Base-by-base conservation (phyloP, 2,329 filamentous ascomycete species). In the Fusarium mangiferae region DNA sequence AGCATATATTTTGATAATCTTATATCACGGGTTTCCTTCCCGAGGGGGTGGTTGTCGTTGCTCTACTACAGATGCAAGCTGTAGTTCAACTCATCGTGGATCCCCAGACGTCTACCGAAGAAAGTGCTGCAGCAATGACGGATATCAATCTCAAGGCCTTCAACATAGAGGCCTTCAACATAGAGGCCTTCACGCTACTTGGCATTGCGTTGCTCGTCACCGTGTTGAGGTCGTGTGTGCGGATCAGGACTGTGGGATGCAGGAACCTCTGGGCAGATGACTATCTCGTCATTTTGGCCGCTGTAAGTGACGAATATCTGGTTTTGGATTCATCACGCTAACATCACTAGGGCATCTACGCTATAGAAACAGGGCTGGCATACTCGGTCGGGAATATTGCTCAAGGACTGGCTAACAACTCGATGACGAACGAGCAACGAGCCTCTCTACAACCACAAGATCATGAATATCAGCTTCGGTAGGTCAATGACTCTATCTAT, bases 241-340 rank as follows among this genome's bases (percentile, higher is more conserved):
- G 90, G 52, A 82, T 87, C 73, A 82, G 78, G 38, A 80, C 82
- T 17, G 85, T 86, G 5, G 89, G 90, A 20, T 80, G 85, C 42
- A 81, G 79, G 62, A 83, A 84, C n/a, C 85, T 91, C 62, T 83
- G 85, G 72, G 82, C 85, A 3, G 90, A 91, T 78, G 90, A 92
- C 69, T 90, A 88, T 74, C 77, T 92, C 36, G 89, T 90, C 80
- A 79, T 87, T 49, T n/a, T 89, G 24, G 88, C 86, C 10, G 84
- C 84, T 68, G 87, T 90, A 55, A 59, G 80, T 69, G 22, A 13
- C 7, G 4, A 15, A 22, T 22, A 6, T 20, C 6, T 11, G 7
- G 22, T 30, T 30, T 7, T 30, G 6, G 3, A 17, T 28, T 14
- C 26, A 14, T 28, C 7, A 13, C 18, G 26, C 60, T 68, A 22